Conservation (phyloP, 2,329 filamentous ascomycete species). For the Alternaria sp. region DNA sequence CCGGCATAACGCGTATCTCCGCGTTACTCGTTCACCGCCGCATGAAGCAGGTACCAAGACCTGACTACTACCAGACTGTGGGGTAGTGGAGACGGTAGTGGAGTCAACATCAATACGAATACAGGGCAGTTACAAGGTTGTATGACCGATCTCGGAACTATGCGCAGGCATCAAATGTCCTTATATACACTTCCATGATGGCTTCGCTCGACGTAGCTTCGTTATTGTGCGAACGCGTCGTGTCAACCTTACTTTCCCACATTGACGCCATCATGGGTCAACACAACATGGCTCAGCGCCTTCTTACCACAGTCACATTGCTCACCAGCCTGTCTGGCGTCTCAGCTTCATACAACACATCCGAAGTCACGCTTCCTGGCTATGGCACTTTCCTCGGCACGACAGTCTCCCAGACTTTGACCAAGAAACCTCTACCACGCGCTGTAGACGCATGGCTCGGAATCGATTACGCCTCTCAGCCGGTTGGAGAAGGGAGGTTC, state of each 20-base stretch:
- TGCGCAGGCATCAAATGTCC: neutral
- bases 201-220: neutral
- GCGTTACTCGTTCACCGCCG: neutral
- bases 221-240: neutral
- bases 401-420: constrained; percentile 48
- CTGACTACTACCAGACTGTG: neutral
- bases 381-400: constrained; percentile 54
- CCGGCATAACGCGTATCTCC: neutral
- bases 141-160: constrained; percentile 10
- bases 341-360: neutral
- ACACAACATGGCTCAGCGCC: constrained; percentile 2
- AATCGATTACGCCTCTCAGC: constrained; percentile 56
- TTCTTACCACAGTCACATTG: constrained; percentile 7
- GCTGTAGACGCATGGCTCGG: constrained; percentile 59
- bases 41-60: constrained; percentile 17
- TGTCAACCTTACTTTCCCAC: neutral
- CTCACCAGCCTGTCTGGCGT: neutral
- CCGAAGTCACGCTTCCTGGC: constrained; percentile 39
- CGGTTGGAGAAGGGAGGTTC: constrained; percentile 52
- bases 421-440: constrained; percentile 44
- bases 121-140: neutral
- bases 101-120: neutral
- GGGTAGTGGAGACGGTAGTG: neutral
- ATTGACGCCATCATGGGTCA: constrained; percentile 12
- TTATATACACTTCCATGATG: neutral